Evolutionary conservation across 805 yeast genomes (phyloP).

Genomic region (Zygotorulaspora florentina): DNA sequence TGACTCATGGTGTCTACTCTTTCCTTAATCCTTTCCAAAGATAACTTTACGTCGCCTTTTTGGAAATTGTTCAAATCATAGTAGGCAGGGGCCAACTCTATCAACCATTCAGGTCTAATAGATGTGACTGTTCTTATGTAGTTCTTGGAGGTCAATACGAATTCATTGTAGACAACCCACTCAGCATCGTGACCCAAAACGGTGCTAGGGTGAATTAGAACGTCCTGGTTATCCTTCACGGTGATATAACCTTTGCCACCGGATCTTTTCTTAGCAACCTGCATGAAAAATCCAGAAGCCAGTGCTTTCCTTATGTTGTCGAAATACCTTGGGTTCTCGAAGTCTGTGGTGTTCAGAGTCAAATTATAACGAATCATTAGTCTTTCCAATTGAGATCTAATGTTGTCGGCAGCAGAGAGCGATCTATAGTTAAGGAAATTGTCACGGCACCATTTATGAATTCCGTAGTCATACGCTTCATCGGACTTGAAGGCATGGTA

Average conservation of each 20-base stretch:
- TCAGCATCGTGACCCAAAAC: constrained; percentile 84
- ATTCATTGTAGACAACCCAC: constrained; percentile 93
- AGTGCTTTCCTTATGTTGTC: constrained; percentile 81
- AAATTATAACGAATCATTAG: constrained; percentile 80
- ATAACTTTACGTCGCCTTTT: constrained; percentile 67
- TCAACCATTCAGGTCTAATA: constrained; percentile 87
- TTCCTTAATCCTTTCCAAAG: constrained; percentile 57
- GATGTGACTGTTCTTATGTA: constrained; percentile 92
- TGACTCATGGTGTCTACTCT: constrained; percentile 45
- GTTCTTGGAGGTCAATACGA: constrained; percentile 88
- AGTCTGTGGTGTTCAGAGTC: constrained; percentile 64
- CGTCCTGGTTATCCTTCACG: constrained; percentile 94
- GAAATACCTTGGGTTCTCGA: constrained; percentile 62
- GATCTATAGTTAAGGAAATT: constrained; percentile 83
- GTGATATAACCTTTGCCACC: constrained; percentile 81
- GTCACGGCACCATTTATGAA: constrained; percentile 86
- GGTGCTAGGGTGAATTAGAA: constrained; percentile 88
- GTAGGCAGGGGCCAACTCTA: constrained; percentile 69
- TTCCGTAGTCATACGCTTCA: constrained; percentile 62
- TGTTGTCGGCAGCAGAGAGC: constrained; percentile 78
- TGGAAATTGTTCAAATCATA: constrained; percentile 60
- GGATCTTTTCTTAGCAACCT: constrained; percentile 89
- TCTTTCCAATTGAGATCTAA: constrained; percentile 75
- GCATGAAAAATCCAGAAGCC: constrained; percentile 95
- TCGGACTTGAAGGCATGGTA: constrained; percentile 77